phyloP scores from a whole-genome alignment of 768 basidiomycete species.

The Podaxis sp. region DNA sequence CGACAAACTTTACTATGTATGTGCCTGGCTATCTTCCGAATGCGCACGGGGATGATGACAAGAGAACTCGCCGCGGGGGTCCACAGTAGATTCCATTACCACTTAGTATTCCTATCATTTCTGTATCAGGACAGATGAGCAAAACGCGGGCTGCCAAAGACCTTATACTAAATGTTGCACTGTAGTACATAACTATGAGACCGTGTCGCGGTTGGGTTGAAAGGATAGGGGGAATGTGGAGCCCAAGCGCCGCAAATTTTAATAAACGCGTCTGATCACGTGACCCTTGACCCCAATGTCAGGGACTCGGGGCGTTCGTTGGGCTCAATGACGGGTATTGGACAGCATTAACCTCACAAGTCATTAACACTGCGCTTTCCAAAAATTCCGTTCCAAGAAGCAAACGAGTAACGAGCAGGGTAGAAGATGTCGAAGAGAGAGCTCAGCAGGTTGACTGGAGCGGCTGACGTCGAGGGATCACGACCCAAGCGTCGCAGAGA shows the following conservation, averaged over 20 bases:
- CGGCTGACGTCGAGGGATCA: constrained; percentile 36
- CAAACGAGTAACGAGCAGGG: constrained; percentile 1
- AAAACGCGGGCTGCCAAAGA: constrained; percentile 46
- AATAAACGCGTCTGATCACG: constrained; percentile 16
- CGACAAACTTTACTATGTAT: constrained; percentile 74
- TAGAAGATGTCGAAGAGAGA: constrained; percentile 41
- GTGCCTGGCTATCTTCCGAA: constrained; percentile 20
- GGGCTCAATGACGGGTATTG: constrained; percentile 10
- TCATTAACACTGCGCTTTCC: not conserved
- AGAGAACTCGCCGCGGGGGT: constrained; percentile 45
- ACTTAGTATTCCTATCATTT: too few relatives aligned
- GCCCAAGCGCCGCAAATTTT: constrained; percentile 18
- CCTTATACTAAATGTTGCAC: constrained; percentile 18
- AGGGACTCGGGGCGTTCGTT: not conserved
- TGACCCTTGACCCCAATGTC: constrained; percentile 1
- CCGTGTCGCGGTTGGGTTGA: not conserved
- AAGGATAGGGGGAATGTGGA: not conserved
- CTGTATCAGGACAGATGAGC: constrained; percentile 32
- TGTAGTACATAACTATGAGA: not conserved
- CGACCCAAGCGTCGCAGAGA: constrained; percentile 47
- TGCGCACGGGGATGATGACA: constrained; percentile 1
- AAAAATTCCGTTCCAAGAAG: not conserved
- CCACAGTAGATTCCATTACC: constrained; percentile 60
- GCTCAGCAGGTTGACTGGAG: constrained; percentile 33
- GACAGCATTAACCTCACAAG: constrained; percentile 6